These are phyloP conservation scores for Pochonia chlamydosporia DNA, from an alignment of 2,329 filamentous ascomycete species.

Conservation along the genomic window DNA sequence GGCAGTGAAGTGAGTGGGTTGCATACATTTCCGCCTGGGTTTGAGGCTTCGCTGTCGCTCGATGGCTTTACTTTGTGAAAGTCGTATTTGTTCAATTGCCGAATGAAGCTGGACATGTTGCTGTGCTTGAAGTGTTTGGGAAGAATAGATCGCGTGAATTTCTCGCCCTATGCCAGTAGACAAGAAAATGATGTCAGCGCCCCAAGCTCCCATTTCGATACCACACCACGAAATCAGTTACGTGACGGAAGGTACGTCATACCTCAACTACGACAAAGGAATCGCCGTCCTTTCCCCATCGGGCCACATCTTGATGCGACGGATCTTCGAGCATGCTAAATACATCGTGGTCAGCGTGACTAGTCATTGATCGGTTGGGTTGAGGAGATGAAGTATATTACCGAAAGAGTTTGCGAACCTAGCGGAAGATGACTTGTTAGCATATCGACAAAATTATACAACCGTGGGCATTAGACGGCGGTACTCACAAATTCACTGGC, in stretches of 20 bases:
- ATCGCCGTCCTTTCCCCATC: constrained; percentile 92
- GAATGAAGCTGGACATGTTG: constrained; percentile 95
- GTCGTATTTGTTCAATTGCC: constrained; percentile 94
- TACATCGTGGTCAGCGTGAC: constrained; percentile 11
- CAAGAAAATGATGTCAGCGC: constrained; percentile 12
- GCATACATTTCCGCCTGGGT: constrained; percentile 30
- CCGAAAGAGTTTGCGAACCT: constrained; percentile 99
- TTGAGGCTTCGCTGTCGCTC: constrained; percentile 27
- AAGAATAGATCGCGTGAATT: constrained; percentile 94
- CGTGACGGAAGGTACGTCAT: too few relatives aligned
- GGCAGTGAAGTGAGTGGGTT: background rate
- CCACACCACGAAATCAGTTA: too few relatives aligned
- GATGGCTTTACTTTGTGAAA: constrained; percentile 86
- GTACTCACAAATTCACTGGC: constrained; percentile 90
- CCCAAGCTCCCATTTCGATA: background rate
- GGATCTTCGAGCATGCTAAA: constrained; percentile 84
- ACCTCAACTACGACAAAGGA: constrained; percentile 98
- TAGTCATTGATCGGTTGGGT: background rate
- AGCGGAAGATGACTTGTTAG: constrained; percentile 7
- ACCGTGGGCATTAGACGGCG: background rate
- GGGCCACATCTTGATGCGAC: constrained; percentile 83
- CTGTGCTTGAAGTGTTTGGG: constrained; percentile 99
- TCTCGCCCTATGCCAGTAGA: constrained; percentile 66
- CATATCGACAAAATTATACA: background rate
- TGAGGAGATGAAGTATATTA: constrained; percentile 35